phyloP scores from a whole-genome alignment of 2,329 filamentous ascomycete species.

The Orbilia ellipsospora region DNA sequence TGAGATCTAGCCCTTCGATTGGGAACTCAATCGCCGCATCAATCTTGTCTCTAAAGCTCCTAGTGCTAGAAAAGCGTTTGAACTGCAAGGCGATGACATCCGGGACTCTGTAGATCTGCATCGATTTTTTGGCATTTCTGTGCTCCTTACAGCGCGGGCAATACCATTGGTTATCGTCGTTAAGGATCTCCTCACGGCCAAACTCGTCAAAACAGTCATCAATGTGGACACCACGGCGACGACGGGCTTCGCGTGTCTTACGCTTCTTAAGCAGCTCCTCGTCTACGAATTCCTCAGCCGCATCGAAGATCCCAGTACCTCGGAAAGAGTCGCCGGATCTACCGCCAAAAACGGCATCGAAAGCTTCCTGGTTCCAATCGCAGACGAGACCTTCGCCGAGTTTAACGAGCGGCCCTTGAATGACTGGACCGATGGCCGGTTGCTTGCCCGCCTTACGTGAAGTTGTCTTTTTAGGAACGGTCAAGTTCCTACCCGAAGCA shows the following conservation, averaged over 20 bases:
- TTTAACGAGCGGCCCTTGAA: constrained; percentile 73
- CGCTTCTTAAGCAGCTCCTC: constrained; percentile 74
- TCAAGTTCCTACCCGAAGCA: neutral
- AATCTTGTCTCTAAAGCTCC: constrained; percentile 86
- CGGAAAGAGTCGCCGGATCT: constrained; percentile 60
- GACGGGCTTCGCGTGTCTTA: constrained; percentile 72
- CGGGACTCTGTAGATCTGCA: constrained; percentile 95
- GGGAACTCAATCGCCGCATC: constrained; percentile 93
- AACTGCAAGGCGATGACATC: constrained; percentile 95
- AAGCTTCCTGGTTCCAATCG: constrained; percentile 81
- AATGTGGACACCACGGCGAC: constrained; percentile 80
- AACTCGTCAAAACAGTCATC: constrained; percentile 95
- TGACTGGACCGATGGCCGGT: constrained; percentile 4
- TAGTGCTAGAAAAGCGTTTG: constrained; percentile 90
- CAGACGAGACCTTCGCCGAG: constrained; percentile 86
- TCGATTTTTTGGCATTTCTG: constrained; percentile 90
- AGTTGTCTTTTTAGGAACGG: constrained; percentile 32
- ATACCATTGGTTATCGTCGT: constrained; percentile 97
- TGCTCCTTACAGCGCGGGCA: constrained; percentile 96
- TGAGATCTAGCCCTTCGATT: constrained; percentile 85
- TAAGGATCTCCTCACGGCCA: constrained; percentile 90
- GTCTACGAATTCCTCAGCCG: constrained; percentile 67
- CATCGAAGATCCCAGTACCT: constrained; percentile 51
- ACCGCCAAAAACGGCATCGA: constrained; percentile 74
- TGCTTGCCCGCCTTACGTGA: constrained; percentile 37